Percentiles rank a stretch among this genome's conserved stretches.
phyloP scores from a whole-genome alignment of 225 moss, liverwort and hornwort genomes.

The Rhytidiadelphus loreus region DNA sequence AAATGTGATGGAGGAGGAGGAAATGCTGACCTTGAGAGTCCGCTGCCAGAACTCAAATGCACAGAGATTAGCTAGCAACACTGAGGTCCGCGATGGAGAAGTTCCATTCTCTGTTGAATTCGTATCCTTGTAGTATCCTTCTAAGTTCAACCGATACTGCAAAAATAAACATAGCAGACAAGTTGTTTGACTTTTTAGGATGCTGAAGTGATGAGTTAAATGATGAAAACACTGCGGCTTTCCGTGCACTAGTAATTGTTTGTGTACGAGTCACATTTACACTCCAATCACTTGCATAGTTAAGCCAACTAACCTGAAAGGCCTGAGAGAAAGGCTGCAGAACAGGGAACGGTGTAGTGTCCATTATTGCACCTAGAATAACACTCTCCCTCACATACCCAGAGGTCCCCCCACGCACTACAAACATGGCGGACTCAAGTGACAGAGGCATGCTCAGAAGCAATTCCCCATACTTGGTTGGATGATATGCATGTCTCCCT shows the following conservation, averaged over 20 bases:
- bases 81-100: conserved; percentile 12
- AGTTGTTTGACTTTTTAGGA: not conserved
- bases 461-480: conserved; percentile 46
- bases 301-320: conserved; percentile 15
- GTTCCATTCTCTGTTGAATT: not conserved
- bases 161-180: not conserved
- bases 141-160: conserved; percentile 36
- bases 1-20: not conserved
- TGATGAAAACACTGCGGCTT: not conserved
- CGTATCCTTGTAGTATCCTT: conserved; percentile 25
- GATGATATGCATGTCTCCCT: conserved; percentile 26
- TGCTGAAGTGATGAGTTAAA: not conserved
- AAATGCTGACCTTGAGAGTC: conserved; percentile 30
- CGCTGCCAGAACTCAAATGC: conserved; percentile 63
- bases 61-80: conserved; percentile 48
- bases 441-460: conserved; percentile 54
- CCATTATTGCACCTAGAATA: conserved; percentile 38
- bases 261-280: not conserved
- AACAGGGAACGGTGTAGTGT: conserved; percentile 42
- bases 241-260: not conserved
- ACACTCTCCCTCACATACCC: conserved; percentile 42
- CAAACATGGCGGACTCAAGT: conserved; percentile 45
- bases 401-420: conserved; percentile 36
- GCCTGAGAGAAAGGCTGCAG: conserved; percentile 34
- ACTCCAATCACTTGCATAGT: not conserved